Conservation (phyloP, 768 basidiomycete genomes). For the Boletus rubroflammeus region DNA sequence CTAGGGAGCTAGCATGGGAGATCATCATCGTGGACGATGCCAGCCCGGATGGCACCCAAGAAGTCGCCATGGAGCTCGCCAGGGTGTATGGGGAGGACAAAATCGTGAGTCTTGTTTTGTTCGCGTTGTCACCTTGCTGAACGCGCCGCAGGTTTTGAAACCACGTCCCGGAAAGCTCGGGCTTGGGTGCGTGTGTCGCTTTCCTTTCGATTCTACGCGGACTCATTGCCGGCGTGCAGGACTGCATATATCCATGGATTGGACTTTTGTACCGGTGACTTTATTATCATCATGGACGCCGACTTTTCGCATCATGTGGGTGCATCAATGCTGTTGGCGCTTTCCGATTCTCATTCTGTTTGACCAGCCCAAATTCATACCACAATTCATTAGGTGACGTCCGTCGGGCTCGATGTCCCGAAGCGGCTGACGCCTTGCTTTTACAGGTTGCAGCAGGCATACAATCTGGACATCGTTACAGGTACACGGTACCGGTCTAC, state of each 20-base stretch:
- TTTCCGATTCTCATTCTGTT: constrained; percentile 2
- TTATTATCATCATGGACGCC: constrained; percentile 96
- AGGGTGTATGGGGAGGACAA: constrained; percentile 78
- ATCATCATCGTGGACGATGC: constrained; percentile 90
- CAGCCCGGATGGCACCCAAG: constrained; percentile 90
- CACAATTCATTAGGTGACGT: constrained; percentile 78
- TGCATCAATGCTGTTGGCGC: neutral
- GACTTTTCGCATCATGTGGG: constrained; percentile 93
- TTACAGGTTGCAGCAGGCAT: constrained; percentile 71
- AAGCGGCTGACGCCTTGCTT: neutral
- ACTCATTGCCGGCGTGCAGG: constrained; percentile 36
- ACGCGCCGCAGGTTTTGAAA: constrained; percentile 58
- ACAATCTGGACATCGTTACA: constrained; percentile 90
- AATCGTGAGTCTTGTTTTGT: constrained; percentile 44
- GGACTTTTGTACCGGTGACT: constrained; percentile 85
- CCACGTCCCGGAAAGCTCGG: constrained; percentile 90
- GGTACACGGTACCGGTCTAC: constrained; percentile 81
- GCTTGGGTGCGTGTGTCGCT: constrained; percentile 58
- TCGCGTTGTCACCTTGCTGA: neutral
- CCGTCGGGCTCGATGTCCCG: neutral
- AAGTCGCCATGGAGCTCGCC: constrained; percentile 79
- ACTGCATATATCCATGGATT: constrained; percentile 93
- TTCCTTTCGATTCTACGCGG: neutral
- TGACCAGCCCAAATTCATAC: constrained; percentile 89
- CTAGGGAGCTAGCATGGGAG: constrained; percentile 77